A percentile compares a stretch with the other conserved stretches of the same genome.
These are phyloP conservation scores for Rubroshorea leprosula DNA, from an alignment of 345 rosid genomes.

Conservation along the genomic window DNA sequence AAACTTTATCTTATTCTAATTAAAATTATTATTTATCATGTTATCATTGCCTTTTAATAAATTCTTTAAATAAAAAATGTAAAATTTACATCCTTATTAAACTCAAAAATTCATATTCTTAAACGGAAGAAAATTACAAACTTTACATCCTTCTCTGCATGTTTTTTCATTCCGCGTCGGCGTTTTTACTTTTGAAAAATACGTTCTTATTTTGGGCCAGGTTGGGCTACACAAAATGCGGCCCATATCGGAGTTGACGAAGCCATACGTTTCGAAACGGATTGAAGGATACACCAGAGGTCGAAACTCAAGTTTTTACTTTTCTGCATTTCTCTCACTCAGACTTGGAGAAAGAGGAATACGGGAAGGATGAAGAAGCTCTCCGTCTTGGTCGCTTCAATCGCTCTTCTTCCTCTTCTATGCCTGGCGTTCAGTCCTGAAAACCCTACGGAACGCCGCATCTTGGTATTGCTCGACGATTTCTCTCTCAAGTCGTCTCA, in stretches of 20 bases:
- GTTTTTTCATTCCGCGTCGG: no score
- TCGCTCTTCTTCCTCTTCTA: slow-evolving; percentile 33
- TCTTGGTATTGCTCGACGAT: slow-evolving; percentile 57
- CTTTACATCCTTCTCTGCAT: no score
- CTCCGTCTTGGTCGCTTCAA: slow-evolving; percentile 21
- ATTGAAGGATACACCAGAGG: no score
- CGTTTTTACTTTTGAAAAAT: no score
- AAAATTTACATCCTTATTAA: no score
- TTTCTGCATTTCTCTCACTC: slow-evolving; percentile 2
- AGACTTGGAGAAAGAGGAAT: slow-evolving; percentile 1
- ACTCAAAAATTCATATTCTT: no score
- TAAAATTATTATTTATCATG: no score
- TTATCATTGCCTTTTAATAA: no score
- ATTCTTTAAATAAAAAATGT: no score
- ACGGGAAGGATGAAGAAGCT: slow-evolving; percentile 18
- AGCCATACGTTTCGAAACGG: background rate
- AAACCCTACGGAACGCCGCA: slow-evolving; percentile 45
- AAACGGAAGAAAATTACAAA: no score
- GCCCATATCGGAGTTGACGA: background rate
- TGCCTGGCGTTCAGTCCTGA: slow-evolving; percentile 52
- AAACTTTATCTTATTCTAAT: no score
- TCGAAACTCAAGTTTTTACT: background rate
- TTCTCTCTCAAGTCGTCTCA: slow-evolving; percentile 55
- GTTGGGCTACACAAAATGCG: background rate
- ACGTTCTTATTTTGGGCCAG: no score